These are phyloP conservation scores for Cordia subcordata DNA, from an alignment of 257 asterid genomes.

Conservation along the genomic window DNA sequence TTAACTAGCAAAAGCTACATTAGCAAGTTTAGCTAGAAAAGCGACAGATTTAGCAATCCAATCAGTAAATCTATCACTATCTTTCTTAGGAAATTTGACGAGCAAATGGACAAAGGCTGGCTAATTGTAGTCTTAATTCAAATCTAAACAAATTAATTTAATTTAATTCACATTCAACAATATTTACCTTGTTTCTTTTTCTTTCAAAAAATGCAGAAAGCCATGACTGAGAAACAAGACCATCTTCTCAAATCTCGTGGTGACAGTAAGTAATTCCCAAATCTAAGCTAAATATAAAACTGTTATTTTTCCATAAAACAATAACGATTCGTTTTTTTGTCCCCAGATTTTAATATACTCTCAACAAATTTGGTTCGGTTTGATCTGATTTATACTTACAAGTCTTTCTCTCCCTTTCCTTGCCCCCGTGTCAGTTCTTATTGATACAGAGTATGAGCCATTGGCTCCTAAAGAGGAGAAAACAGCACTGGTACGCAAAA, in stretches of 20 bases:
- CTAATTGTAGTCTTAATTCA: too few species aligned
- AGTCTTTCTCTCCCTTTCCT: background rate
- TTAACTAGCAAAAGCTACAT: too few species aligned
- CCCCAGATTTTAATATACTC: too few species aligned
- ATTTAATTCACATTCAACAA: background rate
- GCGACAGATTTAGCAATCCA: too few species aligned
- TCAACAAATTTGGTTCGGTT: too few species aligned
- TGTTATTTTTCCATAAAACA: background rate
- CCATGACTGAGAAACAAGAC: slow-evolving; percentile 38
- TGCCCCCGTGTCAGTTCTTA: slow-evolving; percentile 45
- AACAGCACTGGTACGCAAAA: slow-evolving; percentile 52
- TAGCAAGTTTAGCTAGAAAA: too few species aligned
- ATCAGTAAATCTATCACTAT: too few species aligned
- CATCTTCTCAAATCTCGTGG: slow-evolving; percentile 57
- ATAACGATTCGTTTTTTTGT: too few species aligned
- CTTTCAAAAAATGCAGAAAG: slow-evolving; percentile 42
- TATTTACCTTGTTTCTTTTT: too few species aligned
- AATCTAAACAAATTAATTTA: background rate
- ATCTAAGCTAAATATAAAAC: background rate
- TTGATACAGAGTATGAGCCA: slow-evolving; percentile 59
- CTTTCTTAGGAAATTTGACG: too few species aligned
- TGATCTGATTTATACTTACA: too few species aligned
- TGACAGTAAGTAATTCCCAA: slow-evolving; percentile 53
- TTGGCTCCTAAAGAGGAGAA: slow-evolving; percentile 61
- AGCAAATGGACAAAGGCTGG: too few species aligned